Evolutionary conservation across 1,284 basidiomycete genomes (phyloP).

Genomic region (Leccinum fallax): DNA sequence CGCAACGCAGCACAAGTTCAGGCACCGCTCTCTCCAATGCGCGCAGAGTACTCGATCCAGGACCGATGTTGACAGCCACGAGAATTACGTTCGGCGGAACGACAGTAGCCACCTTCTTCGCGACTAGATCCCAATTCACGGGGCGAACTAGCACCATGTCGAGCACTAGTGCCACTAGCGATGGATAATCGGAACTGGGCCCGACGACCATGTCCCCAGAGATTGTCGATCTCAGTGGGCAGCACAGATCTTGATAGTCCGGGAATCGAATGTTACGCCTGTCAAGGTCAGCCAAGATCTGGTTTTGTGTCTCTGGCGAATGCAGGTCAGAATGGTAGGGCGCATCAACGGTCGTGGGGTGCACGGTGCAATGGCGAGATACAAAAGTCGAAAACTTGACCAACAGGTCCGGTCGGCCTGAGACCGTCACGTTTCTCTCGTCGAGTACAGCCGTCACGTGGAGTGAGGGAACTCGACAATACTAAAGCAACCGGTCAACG

Average conservation of each 20-base stretch:
- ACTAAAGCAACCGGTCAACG: constrained; percentile 17
- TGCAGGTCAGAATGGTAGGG: constrained; percentile 57
- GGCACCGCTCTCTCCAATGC: constrained; percentile 42
- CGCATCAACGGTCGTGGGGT: constrained; percentile 48
- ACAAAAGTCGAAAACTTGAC: constrained; percentile 43
- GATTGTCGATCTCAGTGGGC: constrained; percentile 51
- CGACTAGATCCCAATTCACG: constrained; percentile 55
- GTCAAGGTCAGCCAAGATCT: constrained; percentile 48
- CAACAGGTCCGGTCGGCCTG: constrained; percentile 56
- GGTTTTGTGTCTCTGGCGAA: constrained; percentile 35
- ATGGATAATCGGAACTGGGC: constrained; percentile 23
- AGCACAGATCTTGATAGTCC: constrained; percentile 43
- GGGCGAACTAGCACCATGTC: constrained; percentile 60
- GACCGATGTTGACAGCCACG: constrained; percentile 57
- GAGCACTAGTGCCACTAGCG: constrained; percentile 51
- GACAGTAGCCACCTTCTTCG: constrained; percentile 33
- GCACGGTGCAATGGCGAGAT: constrained; percentile 37
- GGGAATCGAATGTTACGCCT: constrained; percentile 54
- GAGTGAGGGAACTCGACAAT: constrained; percentile 34
- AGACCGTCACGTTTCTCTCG: constrained; percentile 53
- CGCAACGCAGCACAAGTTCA: constrained; percentile 21
- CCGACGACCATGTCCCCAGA: constrained; percentile 43
- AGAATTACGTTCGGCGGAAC: constrained; percentile 31
- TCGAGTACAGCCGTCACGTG: constrained; percentile 55
- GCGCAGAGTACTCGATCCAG: constrained; percentile 48